phyloP scores from a whole-genome alignment of 768 basidiomycete species.

The Pilatotrama ljubarskyi region DNA sequence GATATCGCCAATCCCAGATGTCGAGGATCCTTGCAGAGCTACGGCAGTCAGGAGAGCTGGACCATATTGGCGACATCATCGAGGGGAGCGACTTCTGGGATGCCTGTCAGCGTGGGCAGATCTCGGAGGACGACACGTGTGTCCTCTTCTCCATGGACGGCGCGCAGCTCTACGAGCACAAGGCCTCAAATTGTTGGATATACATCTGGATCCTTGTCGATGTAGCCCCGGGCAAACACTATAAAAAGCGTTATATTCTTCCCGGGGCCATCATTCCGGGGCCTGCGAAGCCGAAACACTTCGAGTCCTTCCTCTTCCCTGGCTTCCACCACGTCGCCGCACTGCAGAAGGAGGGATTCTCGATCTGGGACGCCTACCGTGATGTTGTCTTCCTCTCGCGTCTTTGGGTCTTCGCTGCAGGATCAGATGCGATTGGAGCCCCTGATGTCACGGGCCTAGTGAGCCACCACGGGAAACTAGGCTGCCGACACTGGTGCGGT shows the following conservation, averaged over 20 bases:
- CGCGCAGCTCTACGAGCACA: slow-evolving; percentile 31
- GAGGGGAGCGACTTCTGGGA: slow-evolving; percentile 32
- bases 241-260: slow-evolving; percentile 31
- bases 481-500: slow-evolving; percentile 37
- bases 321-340: slow-evolving; percentile 31
- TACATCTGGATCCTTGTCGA: slow-evolving; percentile 32
- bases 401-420: slow-evolving; percentile 6
- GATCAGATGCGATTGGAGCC: slow-evolving; percentile 10
- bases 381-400: not conserved
- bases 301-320: slow-evolving; percentile 35
- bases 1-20: not conserved
- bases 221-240: slow-evolving; percentile 25
- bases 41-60: not conserved
- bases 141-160: slow-evolving; percentile 30
- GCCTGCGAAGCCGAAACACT: slow-evolving; percentile 32
- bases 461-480: slow-evolving; percentile 35
- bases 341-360: slow-evolving; percentile 28
- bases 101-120: slow-evolving; percentile 13
- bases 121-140: slow-evolving; percentile 28
- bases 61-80: slow-evolving; percentile 33
- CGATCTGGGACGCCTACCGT: slow-evolving; percentile 29
- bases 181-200: slow-evolving; percentile 36
- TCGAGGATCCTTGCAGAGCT: not conserved
- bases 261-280: slow-evolving; percentile 32
- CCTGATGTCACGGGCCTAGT: slow-evolving; percentile 34